These are phyloP conservation scores for Malus asiatica DNA, from an alignment of 306 rosid species.

Conservation along the genomic window DNA sequence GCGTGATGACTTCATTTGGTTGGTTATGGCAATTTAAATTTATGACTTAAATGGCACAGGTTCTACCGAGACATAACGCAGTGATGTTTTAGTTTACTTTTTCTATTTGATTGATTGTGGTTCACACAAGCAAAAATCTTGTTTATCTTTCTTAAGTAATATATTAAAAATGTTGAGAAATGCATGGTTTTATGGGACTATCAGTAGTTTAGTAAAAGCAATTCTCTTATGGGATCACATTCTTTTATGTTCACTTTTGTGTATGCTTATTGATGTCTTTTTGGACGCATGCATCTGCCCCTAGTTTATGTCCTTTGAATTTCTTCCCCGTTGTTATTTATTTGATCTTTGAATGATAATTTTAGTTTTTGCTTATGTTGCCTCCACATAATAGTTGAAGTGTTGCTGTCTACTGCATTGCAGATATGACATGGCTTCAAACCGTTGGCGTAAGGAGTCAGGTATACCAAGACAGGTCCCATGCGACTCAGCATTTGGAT, in stretches of 20 bases:
- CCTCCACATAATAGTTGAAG: conserved; percentile 3
- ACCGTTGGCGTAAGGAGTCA: conserved; percentile 60
- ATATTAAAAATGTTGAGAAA: background rate
- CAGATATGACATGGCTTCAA: conserved; percentile 70
- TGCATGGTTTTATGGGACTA: background rate
- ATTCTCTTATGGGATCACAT: background rate
- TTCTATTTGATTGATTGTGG: background rate
- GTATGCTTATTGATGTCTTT: background rate
- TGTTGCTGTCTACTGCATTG: conserved; percentile 5
- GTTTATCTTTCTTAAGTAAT: background rate
- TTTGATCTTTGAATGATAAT: conserved; percentile 5
- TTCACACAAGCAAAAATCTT: background rate
- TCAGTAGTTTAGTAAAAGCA: too few species aligned
- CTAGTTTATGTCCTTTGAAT: conserved; percentile 4
- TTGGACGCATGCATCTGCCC: background rate
- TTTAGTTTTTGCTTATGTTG: conserved; percentile 3
- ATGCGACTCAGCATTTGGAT: conserved; percentile 1
- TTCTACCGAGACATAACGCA: background rate
- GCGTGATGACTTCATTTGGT: background rate
- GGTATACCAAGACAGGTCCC: conserved; percentile 53
- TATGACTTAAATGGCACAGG: background rate
- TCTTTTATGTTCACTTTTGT: background rate
- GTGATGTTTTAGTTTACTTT: background rate
- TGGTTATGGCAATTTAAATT: background rate
- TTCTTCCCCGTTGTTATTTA: background rate